phyloP scores from a whole-genome alignment of 2,329 filamentous ascomycete genomes.

The Paecilomyces sp. region DNA sequence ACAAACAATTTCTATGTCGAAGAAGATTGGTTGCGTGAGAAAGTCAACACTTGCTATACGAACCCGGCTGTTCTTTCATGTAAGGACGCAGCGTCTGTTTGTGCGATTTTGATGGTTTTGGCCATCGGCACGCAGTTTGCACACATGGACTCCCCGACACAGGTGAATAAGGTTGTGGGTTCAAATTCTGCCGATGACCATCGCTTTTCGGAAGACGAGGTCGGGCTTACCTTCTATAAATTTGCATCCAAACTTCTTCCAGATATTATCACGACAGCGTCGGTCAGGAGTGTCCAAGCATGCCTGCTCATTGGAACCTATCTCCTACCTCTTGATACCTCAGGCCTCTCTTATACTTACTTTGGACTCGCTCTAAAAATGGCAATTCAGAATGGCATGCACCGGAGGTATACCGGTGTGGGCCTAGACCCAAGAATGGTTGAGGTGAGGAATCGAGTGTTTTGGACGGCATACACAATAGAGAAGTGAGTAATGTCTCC shows the following conservation, averaged over 20 bases:
- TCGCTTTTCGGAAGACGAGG: constrained; percentile 44
- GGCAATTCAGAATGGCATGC: constrained; percentile 56
- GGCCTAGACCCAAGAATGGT: constrained; percentile 42
- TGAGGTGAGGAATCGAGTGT: constrained; percentile 50
- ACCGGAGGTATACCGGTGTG: constrained; percentile 44
- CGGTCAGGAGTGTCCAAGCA: constrained; percentile 52
- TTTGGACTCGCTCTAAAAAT: constrained; percentile 50
- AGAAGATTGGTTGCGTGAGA: constrained; percentile 33
- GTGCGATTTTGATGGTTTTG: constrained; percentile 35
- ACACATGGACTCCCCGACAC: constrained; percentile 32
- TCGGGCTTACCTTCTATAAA: constrained; percentile 51
- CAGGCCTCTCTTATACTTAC: constrained; percentile 52
- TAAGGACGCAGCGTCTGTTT: constrained; percentile 34
- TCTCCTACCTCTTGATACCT: constrained; percentile 49
- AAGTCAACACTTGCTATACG: constrained; percentile 31
- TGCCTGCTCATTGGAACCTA: constrained; percentile 52
- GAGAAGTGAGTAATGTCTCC: constrained; percentile 39
- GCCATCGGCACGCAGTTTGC: constrained; percentile 39
- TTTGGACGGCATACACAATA: constrained; percentile 52
- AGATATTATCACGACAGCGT: constrained; percentile 51
- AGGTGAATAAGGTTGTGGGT: constrained; percentile 23
- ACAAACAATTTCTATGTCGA: constrained; percentile 40
- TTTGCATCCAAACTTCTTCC: constrained; percentile 49
- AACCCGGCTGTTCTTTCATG: constrained; percentile 25
- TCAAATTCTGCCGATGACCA: constrained; percentile 23